Base-by-base conservation (phyloP, 805 yeast species). In the Vanderwaltozyma tropicalis region DNA sequence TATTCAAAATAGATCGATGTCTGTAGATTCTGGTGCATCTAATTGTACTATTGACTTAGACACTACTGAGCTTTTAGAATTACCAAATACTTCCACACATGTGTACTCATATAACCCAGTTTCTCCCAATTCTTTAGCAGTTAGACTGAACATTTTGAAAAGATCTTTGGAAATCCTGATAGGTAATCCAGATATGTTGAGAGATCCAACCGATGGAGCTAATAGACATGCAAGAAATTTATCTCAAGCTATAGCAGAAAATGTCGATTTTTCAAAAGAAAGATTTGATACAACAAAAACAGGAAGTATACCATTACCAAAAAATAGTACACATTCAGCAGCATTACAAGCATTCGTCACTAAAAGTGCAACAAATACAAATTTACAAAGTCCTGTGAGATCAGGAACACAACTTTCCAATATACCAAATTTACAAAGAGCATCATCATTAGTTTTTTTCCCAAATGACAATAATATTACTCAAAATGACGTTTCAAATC, bases 101-200 rank as follows among this genome's bases (percentile, higher is more conserved):
- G 81, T 94, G 2, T 85, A 81, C 53, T 83, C 94, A 0, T 85
- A 85, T 55, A 85, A 92, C 3, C 83, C 81, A 38, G 62, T 84
- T 39, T 78, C 89, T 1, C 92, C 88, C 9, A 81, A 82, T 53
- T 80, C 94, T 1, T 59, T 85, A 39, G 84, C 92, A 0, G 71
- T 83, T 34, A 65, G 95, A 39, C 60, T 85, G 42, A 78, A 78
- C 39, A 87, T 83, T 13, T 63, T 85, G 48, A 82, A 78, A 52
- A 63, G 92, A 46, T 80, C 94, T 5, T 59, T 85, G 37, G 86
- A 84, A 54, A 80, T 84, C 30, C 61, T 85, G 28, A 64, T 78
- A 36, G 80, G 78, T 28, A 63, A 82, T 38, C 87, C 88, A 0
- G 46, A 45, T 14, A 48, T 59, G 46, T 40, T 58, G 28, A 47